These are phyloP conservation scores for Pistacia integerrima DNA, from an alignment of 345 rosid genomes.

Conservation along the genomic window DNA sequence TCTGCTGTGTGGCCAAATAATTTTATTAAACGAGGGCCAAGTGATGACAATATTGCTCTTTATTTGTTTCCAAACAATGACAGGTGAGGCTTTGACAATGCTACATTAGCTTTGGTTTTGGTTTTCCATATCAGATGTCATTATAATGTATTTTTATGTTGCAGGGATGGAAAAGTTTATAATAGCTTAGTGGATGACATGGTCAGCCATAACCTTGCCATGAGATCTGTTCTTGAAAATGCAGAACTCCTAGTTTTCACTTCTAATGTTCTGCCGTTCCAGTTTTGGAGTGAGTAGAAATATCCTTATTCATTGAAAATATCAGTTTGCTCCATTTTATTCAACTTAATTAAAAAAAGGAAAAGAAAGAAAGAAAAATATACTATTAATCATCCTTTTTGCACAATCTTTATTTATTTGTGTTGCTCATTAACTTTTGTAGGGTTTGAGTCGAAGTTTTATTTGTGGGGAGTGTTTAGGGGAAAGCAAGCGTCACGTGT, in stretches of 20 bases:
- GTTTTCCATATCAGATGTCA: neutral
- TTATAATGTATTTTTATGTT: slow-evolving; percentile 5
- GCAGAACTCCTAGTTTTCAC: slow-evolving; percentile 72
- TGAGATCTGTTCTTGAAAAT: slow-evolving; percentile 50
- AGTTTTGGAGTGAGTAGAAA: slow-evolving; percentile 57
- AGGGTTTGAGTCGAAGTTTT: slow-evolving; percentile 56
- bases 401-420: neutral
- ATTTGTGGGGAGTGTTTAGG: slow-evolving; percentile 78
- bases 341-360: too few relatives aligned
- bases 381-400: neutral
- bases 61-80: slow-evolving; percentile 59
- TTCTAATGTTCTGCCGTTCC: slow-evolving; percentile 55
- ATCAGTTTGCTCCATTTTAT: neutral
- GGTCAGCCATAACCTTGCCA: slow-evolving; percentile 48
- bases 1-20: slow-evolving; percentile 58
- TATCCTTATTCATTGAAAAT: neutral
- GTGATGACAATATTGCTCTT: slow-evolving; percentile 55
- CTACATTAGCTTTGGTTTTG: neutral
- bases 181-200: slow-evolving; percentile 49
- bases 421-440: slow-evolving; percentile 19
- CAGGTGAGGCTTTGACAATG: slow-evolving; percentile 34
- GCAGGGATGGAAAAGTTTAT: slow-evolving; percentile 47
- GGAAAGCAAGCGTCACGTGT: slow-evolving; percentile 30
- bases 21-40: slow-evolving; percentile 51
- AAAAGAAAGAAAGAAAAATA: neutral